phyloP scores from a whole-genome alignment of 202 grass and related monocot genomes.

The Saccharum hybrid region DNA sequence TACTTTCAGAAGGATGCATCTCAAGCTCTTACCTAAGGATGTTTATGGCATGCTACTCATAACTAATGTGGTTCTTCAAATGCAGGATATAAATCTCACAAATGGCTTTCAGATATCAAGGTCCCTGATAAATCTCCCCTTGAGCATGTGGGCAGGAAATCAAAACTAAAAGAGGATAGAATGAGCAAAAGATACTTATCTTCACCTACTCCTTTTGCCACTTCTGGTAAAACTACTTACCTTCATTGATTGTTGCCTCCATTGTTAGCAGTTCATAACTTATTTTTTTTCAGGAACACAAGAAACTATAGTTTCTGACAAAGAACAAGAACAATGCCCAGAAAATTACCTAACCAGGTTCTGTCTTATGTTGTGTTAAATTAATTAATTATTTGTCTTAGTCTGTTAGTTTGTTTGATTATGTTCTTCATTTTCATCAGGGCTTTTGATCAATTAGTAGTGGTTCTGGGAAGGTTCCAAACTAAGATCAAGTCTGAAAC shows the following conservation, averaged over 20 bases:
- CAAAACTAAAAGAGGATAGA: conserved; percentile 60
- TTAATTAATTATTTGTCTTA: conserved; percentile 21
- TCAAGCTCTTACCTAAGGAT: conserved; percentile 32
- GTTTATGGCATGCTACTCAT: conserved; percentile 10
- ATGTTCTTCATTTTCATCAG: conserved; percentile 54
- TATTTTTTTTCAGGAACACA: conserved; percentile 57
- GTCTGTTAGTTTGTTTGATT: conserved; percentile 33
- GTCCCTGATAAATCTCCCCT: conserved; percentile 50
- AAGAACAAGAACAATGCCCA: conserved; percentile 59
- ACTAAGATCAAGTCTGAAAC: conserved; percentile 77
- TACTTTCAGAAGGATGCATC: conserved; percentile 4
- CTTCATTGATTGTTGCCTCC: conserved; percentile 23
- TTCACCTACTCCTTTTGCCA: conserved; percentile 48
- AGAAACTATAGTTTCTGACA: conserved; percentile 62
- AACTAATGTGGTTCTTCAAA: conserved; percentile 41
- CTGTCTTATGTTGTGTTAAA: conserved; percentile 20
- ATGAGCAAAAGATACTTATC: conserved; percentile 55
- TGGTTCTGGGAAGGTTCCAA: conserved; percentile 77
- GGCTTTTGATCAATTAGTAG: conserved; percentile 70
- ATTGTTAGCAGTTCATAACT: conserved; percentile 37
- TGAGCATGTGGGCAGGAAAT: conserved; percentile 53
- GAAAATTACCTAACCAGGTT: conserved; percentile 81
- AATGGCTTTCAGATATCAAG: conserved; percentile 59
- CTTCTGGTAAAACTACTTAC: conserved; percentile 52
- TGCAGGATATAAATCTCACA: conserved; percentile 67